A percentile compares a stretch with the other conserved stretches of the same genome.
phyloP scores from a whole-genome alignment of 306 rosid species.

The Vigna trinervia region DNA sequence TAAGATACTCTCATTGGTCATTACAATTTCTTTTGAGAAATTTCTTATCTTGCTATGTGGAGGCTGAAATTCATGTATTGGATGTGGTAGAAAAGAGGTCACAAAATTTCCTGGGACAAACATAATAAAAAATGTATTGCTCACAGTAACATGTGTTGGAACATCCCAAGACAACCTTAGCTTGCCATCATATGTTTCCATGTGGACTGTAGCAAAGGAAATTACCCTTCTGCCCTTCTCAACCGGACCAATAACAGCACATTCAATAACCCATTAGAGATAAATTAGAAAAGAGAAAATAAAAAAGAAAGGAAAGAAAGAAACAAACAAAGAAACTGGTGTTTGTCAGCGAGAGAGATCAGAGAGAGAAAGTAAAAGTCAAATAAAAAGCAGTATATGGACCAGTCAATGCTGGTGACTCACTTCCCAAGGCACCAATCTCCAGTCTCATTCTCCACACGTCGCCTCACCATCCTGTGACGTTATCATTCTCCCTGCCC shows the following conservation, averaged over 20 bases:
- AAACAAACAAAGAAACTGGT: conserved; percentile 33
- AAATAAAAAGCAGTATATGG: conserved; percentile 28
- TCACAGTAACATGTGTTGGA: conserved; percentile 46
- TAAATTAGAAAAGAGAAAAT: too few species aligned
- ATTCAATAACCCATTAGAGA: background rate
- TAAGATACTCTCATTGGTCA: too few species aligned
- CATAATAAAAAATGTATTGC: background rate
- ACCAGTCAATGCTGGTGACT: conserved; percentile 45
- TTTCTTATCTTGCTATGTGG: background rate
- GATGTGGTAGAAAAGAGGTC: background rate
- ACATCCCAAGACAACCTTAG: conserved; percentile 67
- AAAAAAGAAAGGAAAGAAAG: background rate
- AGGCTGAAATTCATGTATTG: background rate
- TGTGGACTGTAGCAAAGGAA: background rate
- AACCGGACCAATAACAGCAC: background rate
- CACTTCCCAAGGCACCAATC: conserved; percentile 35
- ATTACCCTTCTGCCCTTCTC: background rate
- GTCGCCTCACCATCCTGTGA: conserved; percentile 45
- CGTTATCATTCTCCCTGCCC: conserved; percentile 54
- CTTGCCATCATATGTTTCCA: conserved; percentile 21
- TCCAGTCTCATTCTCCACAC: conserved; percentile 31
- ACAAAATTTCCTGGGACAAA: background rate
- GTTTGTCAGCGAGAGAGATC: conserved; percentile 28
- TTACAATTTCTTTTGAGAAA: background rate
- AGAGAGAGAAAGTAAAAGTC: conserved; percentile 40